Conservation (phyloP, 2,329 filamentous ascomycete species). For the Arthrobotrys sinensis region DNA sequence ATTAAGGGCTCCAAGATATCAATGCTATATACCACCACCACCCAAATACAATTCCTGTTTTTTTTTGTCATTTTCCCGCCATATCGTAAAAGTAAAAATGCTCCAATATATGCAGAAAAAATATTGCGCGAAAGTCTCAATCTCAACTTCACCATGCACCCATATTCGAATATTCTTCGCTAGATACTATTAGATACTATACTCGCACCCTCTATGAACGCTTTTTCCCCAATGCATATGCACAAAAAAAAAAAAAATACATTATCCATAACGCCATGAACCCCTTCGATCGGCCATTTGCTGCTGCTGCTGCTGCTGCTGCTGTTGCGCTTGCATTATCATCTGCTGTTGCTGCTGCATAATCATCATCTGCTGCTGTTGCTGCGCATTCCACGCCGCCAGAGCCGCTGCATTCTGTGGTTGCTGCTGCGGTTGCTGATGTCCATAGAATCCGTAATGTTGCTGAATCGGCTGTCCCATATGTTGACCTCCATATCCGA, state of each 20-base stretch:
- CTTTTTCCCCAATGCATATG: neutral
- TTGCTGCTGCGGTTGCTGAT: slow-evolving; percentile 17
- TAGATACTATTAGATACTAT: too few relatives aligned
- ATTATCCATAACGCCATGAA: slow-evolving; percentile 50
- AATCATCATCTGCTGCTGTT: slow-evolving; percentile 44
- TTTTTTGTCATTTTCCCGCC: too few relatives aligned
- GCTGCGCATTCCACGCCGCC: slow-evolving; percentile 31
- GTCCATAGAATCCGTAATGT: slow-evolving; percentile 64
- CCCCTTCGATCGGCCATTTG: slow-evolving; percentile 17
- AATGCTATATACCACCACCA: too few relatives aligned
- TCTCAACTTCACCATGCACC: too few relatives aligned
- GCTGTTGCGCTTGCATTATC: slow-evolving; percentile 25
- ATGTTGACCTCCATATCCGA: slow-evolving; percentile 64
- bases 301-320: neutral
- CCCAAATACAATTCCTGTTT: too few relatives aligned
- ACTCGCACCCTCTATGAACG: neutral
- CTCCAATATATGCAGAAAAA: too few relatives aligned
- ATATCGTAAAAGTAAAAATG: too few relatives aligned
- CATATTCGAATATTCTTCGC: too few relatives aligned
- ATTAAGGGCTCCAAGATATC: too few relatives aligned
- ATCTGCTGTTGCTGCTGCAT: slow-evolving; percentile 50
- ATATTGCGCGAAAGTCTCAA: too few relatives aligned
- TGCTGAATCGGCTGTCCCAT: slow-evolving; percentile 53
- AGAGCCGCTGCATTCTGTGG: slow-evolving; percentile 7
- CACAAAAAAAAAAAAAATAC: neutral